Percentiles rank a stretch among this genome's conserved stretches.
phyloP scores from a whole-genome alignment of 306 rosid genomes.

The Casuarina glauca region DNA sequence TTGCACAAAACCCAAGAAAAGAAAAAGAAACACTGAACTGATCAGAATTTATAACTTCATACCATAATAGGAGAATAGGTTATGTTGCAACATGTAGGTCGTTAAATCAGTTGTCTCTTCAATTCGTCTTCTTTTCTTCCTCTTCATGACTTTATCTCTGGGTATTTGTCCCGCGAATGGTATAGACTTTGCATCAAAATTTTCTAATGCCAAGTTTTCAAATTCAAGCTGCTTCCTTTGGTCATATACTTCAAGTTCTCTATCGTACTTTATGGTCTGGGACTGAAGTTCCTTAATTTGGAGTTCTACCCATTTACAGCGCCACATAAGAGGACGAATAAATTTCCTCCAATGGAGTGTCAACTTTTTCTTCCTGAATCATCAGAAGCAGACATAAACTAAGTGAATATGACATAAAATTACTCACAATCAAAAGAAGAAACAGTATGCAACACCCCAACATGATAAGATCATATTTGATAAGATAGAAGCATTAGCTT shows the following conservation, averaged over 20 bases:
- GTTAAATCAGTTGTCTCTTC: slow-evolving; percentile 55
- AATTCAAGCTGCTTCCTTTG: slow-evolving; percentile 38
- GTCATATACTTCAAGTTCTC: slow-evolving; percentile 50
- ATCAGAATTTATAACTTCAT: slow-evolving; percentile 9
- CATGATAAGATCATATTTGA: background rate
- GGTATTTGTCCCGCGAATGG: slow-evolving; percentile 46
- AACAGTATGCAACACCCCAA: background rate
- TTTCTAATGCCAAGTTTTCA: slow-evolving; percentile 40
- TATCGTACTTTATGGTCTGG: slow-evolving; percentile 52
- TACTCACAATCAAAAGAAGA: background rate
- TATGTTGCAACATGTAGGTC: slow-evolving; percentile 57
- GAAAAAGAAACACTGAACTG: background rate
- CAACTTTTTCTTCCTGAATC: slow-evolving; percentile 58
- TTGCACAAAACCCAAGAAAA: slow-evolving; percentile 1
- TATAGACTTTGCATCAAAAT: slow-evolving; percentile 42
- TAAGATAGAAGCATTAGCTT: background rate
- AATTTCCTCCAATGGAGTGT: slow-evolving; percentile 73
- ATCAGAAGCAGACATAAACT: slow-evolving; percentile 21
- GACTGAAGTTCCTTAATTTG: slow-evolving; percentile 57
- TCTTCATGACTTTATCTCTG: slow-evolving; percentile 54
- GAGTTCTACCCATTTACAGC: slow-evolving; percentile 82
- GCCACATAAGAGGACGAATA: slow-evolving; percentile 63
- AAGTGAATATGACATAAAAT: slow-evolving; percentile 2
- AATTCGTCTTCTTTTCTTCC: slow-evolving; percentile 66
- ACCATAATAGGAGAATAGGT: slow-evolving; percentile 68